Conservation (phyloP, 78 protist genomes). For the Monosiga brevicollis region DNA sequence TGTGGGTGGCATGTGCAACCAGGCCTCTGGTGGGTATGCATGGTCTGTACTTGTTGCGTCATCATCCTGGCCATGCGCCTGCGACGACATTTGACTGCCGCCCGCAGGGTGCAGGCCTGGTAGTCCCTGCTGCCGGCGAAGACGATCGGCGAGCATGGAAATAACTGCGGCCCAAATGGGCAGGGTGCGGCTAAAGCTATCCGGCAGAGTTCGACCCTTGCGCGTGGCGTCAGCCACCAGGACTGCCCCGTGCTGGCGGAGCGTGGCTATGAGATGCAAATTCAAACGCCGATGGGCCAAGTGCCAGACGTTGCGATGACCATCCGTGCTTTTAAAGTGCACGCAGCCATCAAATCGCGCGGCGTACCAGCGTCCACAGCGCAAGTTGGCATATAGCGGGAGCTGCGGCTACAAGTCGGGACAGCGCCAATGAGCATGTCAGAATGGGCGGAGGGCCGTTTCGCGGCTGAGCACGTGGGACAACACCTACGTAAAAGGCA, state of each 20-base stretch:
- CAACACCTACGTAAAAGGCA: too few species aligned
- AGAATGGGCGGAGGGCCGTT: too few species aligned
- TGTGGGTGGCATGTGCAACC: neutral
- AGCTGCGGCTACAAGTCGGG: neutral
- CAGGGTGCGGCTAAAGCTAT: neutral
- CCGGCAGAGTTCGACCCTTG: neutral
- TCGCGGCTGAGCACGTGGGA: too few species aligned
- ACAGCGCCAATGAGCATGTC: too few species aligned
- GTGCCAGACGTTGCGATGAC: neutral
- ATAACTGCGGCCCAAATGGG: neutral
- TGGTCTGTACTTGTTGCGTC: neutral
- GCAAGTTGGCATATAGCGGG: neutral
- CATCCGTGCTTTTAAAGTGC: neutral
- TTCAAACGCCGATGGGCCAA: neutral
- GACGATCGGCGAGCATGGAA: too few species aligned
- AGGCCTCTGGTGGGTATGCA: neutral
- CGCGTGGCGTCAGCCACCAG: neutral
- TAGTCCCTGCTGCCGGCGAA: too few species aligned
- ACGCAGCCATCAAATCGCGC: neutral
- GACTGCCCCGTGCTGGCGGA: neutral
- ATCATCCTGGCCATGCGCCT: neutral
- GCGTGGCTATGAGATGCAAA: neutral
- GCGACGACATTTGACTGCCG: too few species aligned
- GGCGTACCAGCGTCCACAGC: slow-evolving; percentile 2
- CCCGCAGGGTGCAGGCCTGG: too few species aligned